Conservation (phyloP, 2,329 filamentous ascomycete genomes). For the Paraphoma chrysanthemicola region DNA sequence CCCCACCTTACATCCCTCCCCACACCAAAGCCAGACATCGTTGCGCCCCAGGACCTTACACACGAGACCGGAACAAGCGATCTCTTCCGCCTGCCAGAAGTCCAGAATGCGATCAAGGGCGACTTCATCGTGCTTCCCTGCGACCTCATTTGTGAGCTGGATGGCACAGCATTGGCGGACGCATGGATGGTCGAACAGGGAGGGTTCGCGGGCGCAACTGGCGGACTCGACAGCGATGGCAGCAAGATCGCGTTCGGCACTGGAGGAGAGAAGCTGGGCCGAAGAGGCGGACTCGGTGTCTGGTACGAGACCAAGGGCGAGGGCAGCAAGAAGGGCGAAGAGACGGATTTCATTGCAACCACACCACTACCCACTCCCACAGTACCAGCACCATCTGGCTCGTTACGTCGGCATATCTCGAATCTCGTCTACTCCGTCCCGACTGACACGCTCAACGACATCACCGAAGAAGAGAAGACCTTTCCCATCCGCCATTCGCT, state of each 20-base stretch:
- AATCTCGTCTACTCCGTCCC: slow-evolving; percentile 86
- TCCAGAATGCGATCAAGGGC: slow-evolving; percentile 76
- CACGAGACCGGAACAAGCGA: slow-evolving; percentile 90
- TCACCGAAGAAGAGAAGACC: slow-evolving; percentile 75
- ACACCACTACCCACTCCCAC: slow-evolving; percentile 68
- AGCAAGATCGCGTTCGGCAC: slow-evolving; percentile 56
- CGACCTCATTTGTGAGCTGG: slow-evolving; percentile 89
- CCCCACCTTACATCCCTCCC: slow-evolving; percentile 78
- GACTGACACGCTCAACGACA: slow-evolving; percentile 86
- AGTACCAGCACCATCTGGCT: slow-evolving; percentile 67
- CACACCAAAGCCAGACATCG: slow-evolving; percentile 73
- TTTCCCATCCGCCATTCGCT: slow-evolving; percentile 79
- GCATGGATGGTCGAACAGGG: slow-evolving; percentile 89
- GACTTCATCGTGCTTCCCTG: slow-evolving; percentile 94
- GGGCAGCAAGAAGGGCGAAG: slow-evolving; percentile 82
- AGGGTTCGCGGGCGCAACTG: slow-evolving; percentile 68
- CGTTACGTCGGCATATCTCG: slow-evolving; percentile 72
- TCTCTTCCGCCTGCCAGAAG: slow-evolving; percentile 82
- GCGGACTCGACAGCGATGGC: slow-evolving; percentile 52
- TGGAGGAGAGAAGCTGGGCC: slow-evolving; percentile 63
- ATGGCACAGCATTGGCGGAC: slow-evolving; percentile 81
- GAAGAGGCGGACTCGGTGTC: slow-evolving; percentile 82
- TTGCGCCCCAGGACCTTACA: slow-evolving; percentile 77
- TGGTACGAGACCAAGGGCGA: slow-evolving; percentile 89
- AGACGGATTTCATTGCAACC: slow-evolving; percentile 89